phyloP scores from a whole-genome alignment of 2,329 filamentous ascomycete species.

The Colletotrichum gloeosporioides region DNA sequence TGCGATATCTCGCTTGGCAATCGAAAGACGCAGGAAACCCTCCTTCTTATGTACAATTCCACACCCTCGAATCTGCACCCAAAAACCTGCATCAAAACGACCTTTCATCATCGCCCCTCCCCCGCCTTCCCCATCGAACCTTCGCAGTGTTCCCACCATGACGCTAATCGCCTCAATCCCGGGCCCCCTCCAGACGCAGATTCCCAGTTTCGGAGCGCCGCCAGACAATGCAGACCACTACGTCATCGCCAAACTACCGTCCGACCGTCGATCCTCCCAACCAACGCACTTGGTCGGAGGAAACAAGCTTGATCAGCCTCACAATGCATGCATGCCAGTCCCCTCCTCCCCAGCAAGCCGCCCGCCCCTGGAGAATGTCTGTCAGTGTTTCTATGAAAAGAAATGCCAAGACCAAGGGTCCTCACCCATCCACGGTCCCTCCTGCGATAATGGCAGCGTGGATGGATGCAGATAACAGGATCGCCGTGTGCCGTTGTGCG shows the following conservation, averaged over 20 bases:
- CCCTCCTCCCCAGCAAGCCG: not conserved
- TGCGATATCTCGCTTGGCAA: fast-evolving
- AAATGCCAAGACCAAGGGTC: not conserved
- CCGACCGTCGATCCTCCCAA: not conserved
- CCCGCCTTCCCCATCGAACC: not conserved
- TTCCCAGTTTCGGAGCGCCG: slow-evolving; percentile 5
- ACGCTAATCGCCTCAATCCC: not conserved
- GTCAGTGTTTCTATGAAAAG: not conserved
- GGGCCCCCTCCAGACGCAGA: not conserved
- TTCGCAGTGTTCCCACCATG: not conserved
- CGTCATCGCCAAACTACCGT: not conserved
- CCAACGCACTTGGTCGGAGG: not conserved
- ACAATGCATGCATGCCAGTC: not conserved
- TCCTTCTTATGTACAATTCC: not conserved
- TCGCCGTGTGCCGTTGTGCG: not conserved
- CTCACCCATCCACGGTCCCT: not conserved
- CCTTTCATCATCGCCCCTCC: not conserved
- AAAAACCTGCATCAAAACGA: not conserved
- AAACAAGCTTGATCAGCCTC: not conserved
- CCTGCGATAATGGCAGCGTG: not conserved
- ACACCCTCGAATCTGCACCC: not conserved
- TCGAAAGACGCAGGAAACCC: not conserved
- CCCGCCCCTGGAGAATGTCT: not conserved
- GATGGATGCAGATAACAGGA: not conserved
- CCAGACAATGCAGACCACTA: not conserved